A percentile compares a stretch with the other conserved stretches of the same genome.
Conservation (phyloP, 208 protist species). For the Trypanosoma cruzi region DNA sequence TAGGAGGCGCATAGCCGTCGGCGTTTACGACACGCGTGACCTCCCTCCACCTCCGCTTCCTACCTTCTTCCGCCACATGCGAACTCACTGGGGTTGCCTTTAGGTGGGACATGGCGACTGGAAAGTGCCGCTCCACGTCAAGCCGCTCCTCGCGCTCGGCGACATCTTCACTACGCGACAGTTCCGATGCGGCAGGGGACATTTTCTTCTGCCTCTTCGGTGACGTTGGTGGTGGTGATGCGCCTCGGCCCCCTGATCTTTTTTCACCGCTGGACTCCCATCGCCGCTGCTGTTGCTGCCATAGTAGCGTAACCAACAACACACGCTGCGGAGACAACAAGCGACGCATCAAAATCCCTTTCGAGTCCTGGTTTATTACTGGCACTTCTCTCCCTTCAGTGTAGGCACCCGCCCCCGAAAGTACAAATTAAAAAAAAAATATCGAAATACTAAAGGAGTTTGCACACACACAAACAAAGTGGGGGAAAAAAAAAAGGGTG, state of each 20-base stretch:
- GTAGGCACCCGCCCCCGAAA: no score
- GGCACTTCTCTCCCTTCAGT: no score
- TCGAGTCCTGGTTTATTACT: no score
- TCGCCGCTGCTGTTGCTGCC: constrained; percentile 5
- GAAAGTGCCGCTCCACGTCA: constrained; percentile 80
- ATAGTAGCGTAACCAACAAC: not conserved
- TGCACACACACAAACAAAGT: not conserved
- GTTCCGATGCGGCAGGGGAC: constrained; percentile 2
- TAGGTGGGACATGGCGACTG: constrained; percentile 65
- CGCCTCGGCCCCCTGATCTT: not conserved
- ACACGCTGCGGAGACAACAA: not conserved
- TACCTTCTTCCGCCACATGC: constrained; percentile 36
- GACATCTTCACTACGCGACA: constrained; percentile 59
- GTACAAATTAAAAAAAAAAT: no score
- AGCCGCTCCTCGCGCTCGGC: constrained; percentile 34
- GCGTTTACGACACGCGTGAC: constrained; percentile 52
- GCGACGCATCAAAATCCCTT: constrained; percentile 14
- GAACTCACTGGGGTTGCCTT: constrained; percentile 32
- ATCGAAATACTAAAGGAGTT: no score
- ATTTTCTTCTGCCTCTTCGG: constrained; percentile 3
- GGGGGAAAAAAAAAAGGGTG: no score
- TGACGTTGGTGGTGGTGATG: no score
- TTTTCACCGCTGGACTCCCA: no score
- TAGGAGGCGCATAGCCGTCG: constrained; percentile 41
- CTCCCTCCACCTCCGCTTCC: constrained; percentile 51